Base-by-base conservation (phyloP, 2,329 filamentous ascomycete genomes). In the Hypoxylon sp. region DNA sequence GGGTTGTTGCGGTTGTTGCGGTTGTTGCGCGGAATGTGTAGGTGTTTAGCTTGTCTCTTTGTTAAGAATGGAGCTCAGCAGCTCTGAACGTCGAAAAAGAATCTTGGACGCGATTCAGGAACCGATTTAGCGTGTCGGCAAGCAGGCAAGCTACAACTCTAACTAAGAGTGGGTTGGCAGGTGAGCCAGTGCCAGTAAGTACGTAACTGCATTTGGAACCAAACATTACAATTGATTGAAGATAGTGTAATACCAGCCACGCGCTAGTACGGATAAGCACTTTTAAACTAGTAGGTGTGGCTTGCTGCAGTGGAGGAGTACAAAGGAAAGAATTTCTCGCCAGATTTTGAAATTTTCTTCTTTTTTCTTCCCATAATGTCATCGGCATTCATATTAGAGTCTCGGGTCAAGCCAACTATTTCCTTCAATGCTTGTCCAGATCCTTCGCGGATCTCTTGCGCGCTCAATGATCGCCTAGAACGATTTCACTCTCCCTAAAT, bases 381-480 rank as follows among this genome's bases (percentile, higher is more conserved):
- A 83, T 79, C 71, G 86, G 87, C 91, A 87, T 89, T 87, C 84
- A 89, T 90, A 89, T 93, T 97, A 97, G 94, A 99, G 94, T 99
- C 94, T 95, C 93, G 92, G 89, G 89, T 86, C 85, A 89, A 85
- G 89, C 84, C 73, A 71, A 67, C 60, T 62, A 60, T 51, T 62
- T 64, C 69, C 67, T 71, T 92, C 90, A 90, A 82, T 97, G 83
- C 89, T 91, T 91, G 86, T 89, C 90, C 89, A 95, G 90, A 83
- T 87, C 83, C 86, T 80, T 73, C 73, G 79, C 76, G 83, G 87
- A 79, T 82, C 89, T 92, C 88, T 78, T 78, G 90, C 92, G 93
- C 90, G 94, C 94, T 99, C 91, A 83, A 92, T 87, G 90, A 91
- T 89, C 81, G 89, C 89, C 93, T 88, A 90, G 95, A 90, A 89